Evolutionary conservation across 768 basidiomycete genomes (phyloP), one percentile per base, ranked within the genome.

Genomic region (Clathrus columnatus): DNA sequence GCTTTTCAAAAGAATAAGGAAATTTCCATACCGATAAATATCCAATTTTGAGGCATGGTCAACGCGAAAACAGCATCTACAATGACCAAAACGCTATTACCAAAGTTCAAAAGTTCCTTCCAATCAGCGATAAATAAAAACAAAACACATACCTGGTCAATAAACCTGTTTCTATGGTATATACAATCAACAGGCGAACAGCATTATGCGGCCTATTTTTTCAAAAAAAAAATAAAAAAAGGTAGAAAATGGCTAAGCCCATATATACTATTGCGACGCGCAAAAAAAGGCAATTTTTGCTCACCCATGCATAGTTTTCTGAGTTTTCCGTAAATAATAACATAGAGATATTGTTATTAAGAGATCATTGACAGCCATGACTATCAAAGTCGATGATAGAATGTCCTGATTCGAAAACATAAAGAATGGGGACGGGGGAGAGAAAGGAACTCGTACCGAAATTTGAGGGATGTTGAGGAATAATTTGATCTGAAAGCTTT

Each of bases 351-450:
- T 41, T 20, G 51, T 53, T 23, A 45, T 53, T 8, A 43, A 53
- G 20, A 53, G n/a, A 42, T 53, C 51, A 24, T 53, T 53, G n/a
- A 53, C 51, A 17, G 51, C 51, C 51, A 53, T 53, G 41, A 53
- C 26, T 17, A 53, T 45, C 26, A 53, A 44, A 18, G 51, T 53
- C 20, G 51, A 41, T 17, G 51, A 44, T 27, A 53, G 42, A 41
- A 53, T 41, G 17, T 44, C 51, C 51, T 53, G 14, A n/a, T 32
- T 1, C 30, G 18, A 51, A 20, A 14, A 14, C 6, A 28, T 47
- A 11, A 47, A 18, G 10, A 18, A 2, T 41, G 23, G 10, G 29
- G 17, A 21, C 7, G 8, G 14, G 14, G 6, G 42, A 7, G 41
- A 11, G 5, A 21, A 44, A n/a, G 17, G 1, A 16, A 36, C 29